phyloP scores from a whole-genome alignment of 2,329 filamentous ascomycete species.

The Aspergillus sp. region DNA sequence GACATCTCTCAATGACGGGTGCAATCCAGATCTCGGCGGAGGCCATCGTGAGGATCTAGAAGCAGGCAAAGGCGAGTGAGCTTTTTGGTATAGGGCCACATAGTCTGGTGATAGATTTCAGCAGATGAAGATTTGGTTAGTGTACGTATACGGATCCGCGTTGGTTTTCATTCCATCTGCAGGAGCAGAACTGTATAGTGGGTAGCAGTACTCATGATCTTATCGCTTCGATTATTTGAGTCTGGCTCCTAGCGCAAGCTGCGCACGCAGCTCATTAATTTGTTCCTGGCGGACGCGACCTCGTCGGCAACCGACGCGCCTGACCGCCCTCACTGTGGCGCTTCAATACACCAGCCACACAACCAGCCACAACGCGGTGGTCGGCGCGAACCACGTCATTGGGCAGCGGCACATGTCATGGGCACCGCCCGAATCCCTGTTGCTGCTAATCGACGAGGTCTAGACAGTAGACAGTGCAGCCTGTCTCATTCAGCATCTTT shows the following conservation, averaged over 20 bases:
- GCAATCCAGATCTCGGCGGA: slow-evolving; percentile 28
- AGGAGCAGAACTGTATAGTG: neutral
- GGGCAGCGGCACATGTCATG: slow-evolving; percentile 24
- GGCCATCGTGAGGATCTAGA: slow-evolving; percentile 27
- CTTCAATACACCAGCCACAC: slow-evolving; percentile 2
- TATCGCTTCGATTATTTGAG: neutral
- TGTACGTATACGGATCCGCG: neutral
- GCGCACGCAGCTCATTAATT: neutral
- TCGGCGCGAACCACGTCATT: slow-evolving; percentile 36
- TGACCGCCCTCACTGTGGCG: slow-evolving; percentile 20
- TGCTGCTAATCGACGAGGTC: slow-evolving; percentile 2
- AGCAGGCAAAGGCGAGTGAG: neutral
- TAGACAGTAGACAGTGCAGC: slow-evolving; percentile 8
- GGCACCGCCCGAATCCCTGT: slow-evolving; percentile 2
- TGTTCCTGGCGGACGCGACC: slow-evolving; percentile 2
- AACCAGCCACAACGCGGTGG: slow-evolving; percentile 18
- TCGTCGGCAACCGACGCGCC: slow-evolving; percentile 15
- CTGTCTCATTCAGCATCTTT: neutral
- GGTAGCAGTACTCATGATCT: neutral
- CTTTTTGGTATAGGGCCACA: neutral
- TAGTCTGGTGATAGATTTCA: neutral
- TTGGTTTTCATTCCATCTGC: neutral
- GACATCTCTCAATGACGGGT: slow-evolving; percentile 26
- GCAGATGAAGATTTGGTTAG: neutral
- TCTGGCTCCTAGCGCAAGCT: neutral